These are phyloP conservation scores for Quercus robur DNA, from an alignment of 306 rosid species.

Conservation along the genomic window DNA sequence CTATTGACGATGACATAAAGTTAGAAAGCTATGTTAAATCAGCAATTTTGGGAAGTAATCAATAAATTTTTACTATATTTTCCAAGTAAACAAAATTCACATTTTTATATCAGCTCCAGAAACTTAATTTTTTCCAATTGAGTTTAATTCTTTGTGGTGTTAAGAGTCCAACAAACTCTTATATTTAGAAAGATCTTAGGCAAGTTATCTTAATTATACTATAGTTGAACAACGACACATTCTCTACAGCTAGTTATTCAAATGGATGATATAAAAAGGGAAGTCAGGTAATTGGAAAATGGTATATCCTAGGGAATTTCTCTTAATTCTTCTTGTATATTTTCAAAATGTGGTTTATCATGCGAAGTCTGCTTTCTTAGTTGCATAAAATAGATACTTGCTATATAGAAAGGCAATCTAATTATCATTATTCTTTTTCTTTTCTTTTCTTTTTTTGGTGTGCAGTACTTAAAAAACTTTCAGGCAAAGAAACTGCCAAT, in stretches of 20 bases:
- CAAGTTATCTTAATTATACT: background rate
- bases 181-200: background rate
- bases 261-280: background rate
- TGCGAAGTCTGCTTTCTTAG: background rate
- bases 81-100: too few relatives aligned
- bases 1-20: background rate
- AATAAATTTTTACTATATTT: background rate
- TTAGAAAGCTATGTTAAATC: background rate
- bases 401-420: background rate
- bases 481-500: slow-evolving; percentile 66
- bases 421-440: slow-evolving; percentile 11
- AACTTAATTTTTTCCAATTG: too few relatives aligned
- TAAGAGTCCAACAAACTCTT: background rate
- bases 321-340: background rate
- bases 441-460: background rate
- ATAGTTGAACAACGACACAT: background rate
- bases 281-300: background rate
- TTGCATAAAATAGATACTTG: background rate
- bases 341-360: background rate
- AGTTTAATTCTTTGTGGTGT: background rate
- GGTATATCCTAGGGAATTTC: background rate
- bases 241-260: too few relatives aligned
- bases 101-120: too few relatives aligned
- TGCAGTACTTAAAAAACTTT: slow-evolving; percentile 85
- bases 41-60: background rate